phyloP scores from a whole-genome alignment of 2,329 filamentous ascomycete species.

The Xylariaceae sp. region DNA sequence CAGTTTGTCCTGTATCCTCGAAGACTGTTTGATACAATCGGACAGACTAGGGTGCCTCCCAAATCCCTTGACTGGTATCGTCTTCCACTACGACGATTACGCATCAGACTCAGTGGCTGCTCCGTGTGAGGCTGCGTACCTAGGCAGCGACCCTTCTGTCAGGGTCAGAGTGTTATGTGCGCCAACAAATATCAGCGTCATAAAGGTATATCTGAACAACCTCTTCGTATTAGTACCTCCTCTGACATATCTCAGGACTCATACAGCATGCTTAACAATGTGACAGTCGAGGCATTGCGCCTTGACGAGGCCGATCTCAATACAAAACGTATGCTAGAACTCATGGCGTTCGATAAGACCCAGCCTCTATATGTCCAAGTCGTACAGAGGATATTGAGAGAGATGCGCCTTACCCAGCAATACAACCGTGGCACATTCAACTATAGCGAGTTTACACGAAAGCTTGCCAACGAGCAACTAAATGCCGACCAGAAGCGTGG shows the following conservation, averaged over 20 bases:
- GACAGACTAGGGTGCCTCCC: constrained; percentile 45
- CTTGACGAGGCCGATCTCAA: constrained; percentile 61
- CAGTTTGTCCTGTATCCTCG: constrained; percentile 61
- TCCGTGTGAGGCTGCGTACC: constrained; percentile 66
- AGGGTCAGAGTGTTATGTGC: constrained; percentile 61
- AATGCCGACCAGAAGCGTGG: constrained; percentile 57
- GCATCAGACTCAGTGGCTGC: constrained; percentile 54
- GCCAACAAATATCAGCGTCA: constrained; percentile 56
- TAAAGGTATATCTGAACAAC: constrained; percentile 41
- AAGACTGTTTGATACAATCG: constrained; percentile 61
- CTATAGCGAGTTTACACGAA: constrained; percentile 55
- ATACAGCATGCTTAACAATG: constrained; percentile 51
- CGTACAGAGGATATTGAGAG: constrained; percentile 61
- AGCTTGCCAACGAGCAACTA: constrained; percentile 49
- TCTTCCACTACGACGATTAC: constrained; percentile 71
- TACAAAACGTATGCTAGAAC: constrained; percentile 62
- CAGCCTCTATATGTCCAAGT: constrained; percentile 66
- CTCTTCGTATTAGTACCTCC: background rate
- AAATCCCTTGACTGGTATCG: constrained; percentile 62
- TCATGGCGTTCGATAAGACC: constrained; percentile 61
- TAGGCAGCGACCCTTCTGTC: constrained; percentile 53
- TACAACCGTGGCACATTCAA: constrained; percentile 48
- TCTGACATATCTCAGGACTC: constrained; percentile 41
- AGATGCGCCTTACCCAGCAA: constrained; percentile 59
- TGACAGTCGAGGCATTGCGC: constrained; percentile 57